Conservation (phyloP, 495 filamentous ascomycete species). For the Clavariopsis aquatica region DNA sequence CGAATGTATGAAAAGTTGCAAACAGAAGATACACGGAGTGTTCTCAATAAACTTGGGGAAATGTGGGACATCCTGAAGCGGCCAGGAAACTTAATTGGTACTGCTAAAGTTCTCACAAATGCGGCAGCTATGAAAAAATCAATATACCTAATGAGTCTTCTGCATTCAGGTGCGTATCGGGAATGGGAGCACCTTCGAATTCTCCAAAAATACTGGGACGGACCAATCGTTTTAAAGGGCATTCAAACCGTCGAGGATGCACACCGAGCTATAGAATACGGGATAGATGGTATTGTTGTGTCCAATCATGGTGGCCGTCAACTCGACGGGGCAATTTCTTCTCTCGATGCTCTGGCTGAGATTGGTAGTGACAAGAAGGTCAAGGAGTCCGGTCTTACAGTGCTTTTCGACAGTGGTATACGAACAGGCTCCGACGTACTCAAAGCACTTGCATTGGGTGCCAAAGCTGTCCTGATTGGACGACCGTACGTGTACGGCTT, state of each 20-base stretch:
- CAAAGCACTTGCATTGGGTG: slow-evolving; percentile 44
- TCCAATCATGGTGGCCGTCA: slow-evolving; percentile 55
- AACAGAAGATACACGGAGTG: slow-evolving; percentile 23
- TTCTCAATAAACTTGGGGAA: slow-evolving; percentile 25
- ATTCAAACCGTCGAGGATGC: slow-evolving; percentile 51
- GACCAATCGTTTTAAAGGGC: slow-evolving; percentile 47
- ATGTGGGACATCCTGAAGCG: slow-evolving; percentile 32
- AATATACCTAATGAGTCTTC: slow-evolving; percentile 12
- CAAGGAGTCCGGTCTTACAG: slow-evolving; percentile 32
- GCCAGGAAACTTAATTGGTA: slow-evolving; percentile 29
- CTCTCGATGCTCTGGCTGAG: slow-evolving; percentile 41
- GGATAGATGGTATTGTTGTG: slow-evolving; percentile 57
- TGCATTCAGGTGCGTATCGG: slow-evolving; percentile 31
- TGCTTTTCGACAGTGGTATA: slow-evolving; percentile 44
- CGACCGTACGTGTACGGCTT: slow-evolving; percentile 43
- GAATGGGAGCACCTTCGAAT: slow-evolving; percentile 42
- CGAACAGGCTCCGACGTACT: slow-evolving; percentile 41
- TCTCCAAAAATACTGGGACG: slow-evolving; percentile 43
- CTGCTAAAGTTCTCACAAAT: slow-evolving; percentile 33
- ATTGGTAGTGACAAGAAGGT: slow-evolving; percentile 41
- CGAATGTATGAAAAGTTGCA: slow-evolving; percentile 32
- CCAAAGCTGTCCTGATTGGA: slow-evolving; percentile 40
- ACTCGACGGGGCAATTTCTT: slow-evolving; percentile 41
- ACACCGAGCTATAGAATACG: slow-evolving; percentile 49
- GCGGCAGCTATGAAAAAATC: slow-evolving; percentile 30